Evolutionary conservation across 169 alveolate genomes (phyloP), one percentile per base, ranked within the genome.

Genomic region (Condylostoma magnum): DNA sequence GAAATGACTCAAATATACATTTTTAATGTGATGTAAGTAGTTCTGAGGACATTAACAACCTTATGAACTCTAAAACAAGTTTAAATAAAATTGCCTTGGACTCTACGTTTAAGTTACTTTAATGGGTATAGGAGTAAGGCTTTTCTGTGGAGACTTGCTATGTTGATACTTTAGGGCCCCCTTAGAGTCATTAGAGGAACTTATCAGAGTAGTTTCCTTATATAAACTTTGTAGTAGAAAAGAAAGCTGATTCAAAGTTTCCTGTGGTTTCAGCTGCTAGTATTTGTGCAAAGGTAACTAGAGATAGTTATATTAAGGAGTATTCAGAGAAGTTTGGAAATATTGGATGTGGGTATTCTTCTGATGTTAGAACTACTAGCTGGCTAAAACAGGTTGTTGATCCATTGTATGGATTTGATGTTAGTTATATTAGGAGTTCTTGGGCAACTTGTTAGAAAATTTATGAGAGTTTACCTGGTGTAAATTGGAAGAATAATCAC

Each of bases 261-360:
- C 96, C 97, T 50, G 95, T 95, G 33, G 99, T 98, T 36, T 91
- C 98, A 69, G 99, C 99, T 12, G 99, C 99, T 0, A 94, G 99
- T 27, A 97, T 98, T 30, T 83, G 91, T 58, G 99, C 99, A 25
- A 97, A 97, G 83, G 99, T 97, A 31, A 91, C 97, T 38, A 87
- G 99, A 78, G 99, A 97, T 83, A 66, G 69, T 74, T 78, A 76
- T 87, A 88, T 82, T 38, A 76, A 73, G 57, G 63, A 50, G 15
- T 76, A 63, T 43, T 60, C 77, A 31, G 72, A 84, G 15, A 55
- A 68, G 12, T 44, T 72, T 46, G 86, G 84, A 50, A 90, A 84
- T n/a, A 84, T 85, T 41, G 98, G 98, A 0, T 91, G 96, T 60
- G 99, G 99, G 18, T 96, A 96, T 66, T 97, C 98, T 80, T 77